phyloP scores from a whole-genome alignment of 2,329 filamentous ascomycete species.

The Beauveria pseudobassiana region DNA sequence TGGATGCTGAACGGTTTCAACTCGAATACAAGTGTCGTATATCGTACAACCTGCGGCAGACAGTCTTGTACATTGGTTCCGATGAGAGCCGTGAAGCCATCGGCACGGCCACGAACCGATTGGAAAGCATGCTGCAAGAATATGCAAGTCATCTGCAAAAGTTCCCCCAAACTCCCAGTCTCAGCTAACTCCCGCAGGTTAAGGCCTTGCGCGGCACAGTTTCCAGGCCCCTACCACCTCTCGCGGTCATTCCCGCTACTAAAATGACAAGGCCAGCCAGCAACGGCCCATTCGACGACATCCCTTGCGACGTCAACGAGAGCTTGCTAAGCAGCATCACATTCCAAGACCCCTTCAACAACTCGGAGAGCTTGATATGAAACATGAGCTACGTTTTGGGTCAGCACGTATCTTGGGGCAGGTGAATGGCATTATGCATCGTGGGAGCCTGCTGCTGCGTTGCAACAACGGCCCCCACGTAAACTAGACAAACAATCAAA shows the following conservation, averaged over 20 bases:
- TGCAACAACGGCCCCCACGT: background rate
- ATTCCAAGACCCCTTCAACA: background rate
- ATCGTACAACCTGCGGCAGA: conserved; percentile 2
- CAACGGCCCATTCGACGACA: background rate
- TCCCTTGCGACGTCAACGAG: background rate
- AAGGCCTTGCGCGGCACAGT: background rate
- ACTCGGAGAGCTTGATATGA: background rate
- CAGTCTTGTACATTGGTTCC: conserved; percentile 11
- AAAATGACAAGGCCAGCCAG: background rate
- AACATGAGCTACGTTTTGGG: background rate
- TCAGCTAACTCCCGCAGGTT: background rate
- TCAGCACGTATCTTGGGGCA: background rate
- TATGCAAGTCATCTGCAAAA: background rate
- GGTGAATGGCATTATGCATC: background rate
- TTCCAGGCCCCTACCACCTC: too few relatives aligned
- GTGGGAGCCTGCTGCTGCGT: background rate
- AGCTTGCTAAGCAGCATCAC: background rate
- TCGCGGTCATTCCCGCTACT: background rate
- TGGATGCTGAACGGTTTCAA: background rate
- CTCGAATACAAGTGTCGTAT: background rate
- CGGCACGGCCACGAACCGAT: background rate
- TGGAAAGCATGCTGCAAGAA: background rate
- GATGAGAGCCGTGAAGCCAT: background rate
- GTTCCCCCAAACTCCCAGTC: too few relatives aligned
- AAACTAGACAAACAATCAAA: background rate